Percentiles rank a stretch among this genome's conserved stretches.
These are phyloP conservation scores for Fusarium continuum DNA, from an alignment of 2,329 filamentous ascomycete genomes.

Conservation along the genomic window DNA sequence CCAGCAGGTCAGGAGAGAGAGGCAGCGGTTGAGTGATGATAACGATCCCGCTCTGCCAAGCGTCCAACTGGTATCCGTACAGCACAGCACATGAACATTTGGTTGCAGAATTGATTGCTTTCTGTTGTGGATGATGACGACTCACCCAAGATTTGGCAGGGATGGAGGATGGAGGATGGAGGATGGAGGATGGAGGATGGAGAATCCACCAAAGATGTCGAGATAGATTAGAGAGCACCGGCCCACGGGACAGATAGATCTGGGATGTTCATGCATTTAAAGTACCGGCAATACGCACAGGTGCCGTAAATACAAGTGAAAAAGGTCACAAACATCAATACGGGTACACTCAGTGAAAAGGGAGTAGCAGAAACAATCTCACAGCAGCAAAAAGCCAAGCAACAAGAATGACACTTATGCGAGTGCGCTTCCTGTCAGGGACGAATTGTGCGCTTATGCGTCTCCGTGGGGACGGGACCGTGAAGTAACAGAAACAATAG, in stretches of 20 bases:
- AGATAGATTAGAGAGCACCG: background rate
- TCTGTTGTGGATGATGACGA: conserved; percentile 26
- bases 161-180: too few relatives aligned
- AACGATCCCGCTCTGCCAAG: background rate
- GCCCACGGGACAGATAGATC: background rate
- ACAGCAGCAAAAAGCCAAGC: background rate
- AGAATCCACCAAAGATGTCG: background rate
- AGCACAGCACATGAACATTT: background rate
- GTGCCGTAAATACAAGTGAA: background rate
- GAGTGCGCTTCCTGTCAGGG: background rate
- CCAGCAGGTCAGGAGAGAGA: conserved; percentile 1
- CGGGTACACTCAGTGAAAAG: background rate
- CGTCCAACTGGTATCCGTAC: too few relatives aligned
- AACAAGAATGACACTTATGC: background rate
- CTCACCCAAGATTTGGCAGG: conserved; percentile 17
- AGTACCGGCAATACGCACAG: too few relatives aligned
- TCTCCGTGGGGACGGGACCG: background rate
- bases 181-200: too few relatives aligned
- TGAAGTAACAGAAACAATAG: conserved; percentile 27
- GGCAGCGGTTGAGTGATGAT: conserved; percentile 1
- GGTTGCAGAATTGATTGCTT: background rate
- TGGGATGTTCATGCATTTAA: too few relatives aligned
- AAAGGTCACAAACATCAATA: background rate
- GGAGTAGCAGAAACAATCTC: background rate
- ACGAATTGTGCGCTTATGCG: background rate